phyloP scores from a whole-genome alignment of 2,329 filamentous ascomycete genomes.

The Aspergillus caelatus region DNA sequence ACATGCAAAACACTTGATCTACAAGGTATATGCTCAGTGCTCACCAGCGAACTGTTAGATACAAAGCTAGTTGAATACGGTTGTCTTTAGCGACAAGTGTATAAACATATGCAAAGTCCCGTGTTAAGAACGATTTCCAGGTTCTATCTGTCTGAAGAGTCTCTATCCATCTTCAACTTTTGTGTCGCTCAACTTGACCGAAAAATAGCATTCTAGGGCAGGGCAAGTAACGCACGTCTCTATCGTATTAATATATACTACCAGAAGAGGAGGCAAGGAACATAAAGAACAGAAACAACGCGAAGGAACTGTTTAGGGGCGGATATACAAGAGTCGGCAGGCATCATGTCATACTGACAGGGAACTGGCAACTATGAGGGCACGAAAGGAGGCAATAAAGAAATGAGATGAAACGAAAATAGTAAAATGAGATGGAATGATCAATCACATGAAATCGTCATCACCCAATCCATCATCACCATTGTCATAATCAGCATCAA shows the following conservation, averaged over 20 bases:
- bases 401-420: conserved; percentile 10
- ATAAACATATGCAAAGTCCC: not conserved
- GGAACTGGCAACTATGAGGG: conserved; percentile 5
- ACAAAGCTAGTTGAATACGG: not conserved
- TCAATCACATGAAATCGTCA: conserved; percentile 53
- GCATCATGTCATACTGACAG: not conserved
- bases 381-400: conserved; percentile 4
- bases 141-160: not conserved
- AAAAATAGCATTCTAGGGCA: conserved; percentile 14
- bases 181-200: not conserved
- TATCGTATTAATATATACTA: conserved; percentile 6
- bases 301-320: conserved; percentile 2
- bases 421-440: not conserved
- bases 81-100: not conserved
- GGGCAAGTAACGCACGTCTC: not conserved
- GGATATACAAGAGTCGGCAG: conserved; percentile 15
- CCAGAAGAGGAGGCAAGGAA: not conserved
- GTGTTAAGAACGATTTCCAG: not conserved
- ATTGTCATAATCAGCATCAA: conserved; percentile 77
- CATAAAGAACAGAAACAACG: not conserved
- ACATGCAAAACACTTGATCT: not conserved
- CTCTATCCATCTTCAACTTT: not conserved
- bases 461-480: conserved; percentile 76
- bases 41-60: not conserved
- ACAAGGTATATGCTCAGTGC: not conserved